Evolutionary conservation across 2,329 filamentous ascomycete species (phyloP), one percentile per base, ranked within the genome.

Genomic region (Fusarium sp.): DNA sequence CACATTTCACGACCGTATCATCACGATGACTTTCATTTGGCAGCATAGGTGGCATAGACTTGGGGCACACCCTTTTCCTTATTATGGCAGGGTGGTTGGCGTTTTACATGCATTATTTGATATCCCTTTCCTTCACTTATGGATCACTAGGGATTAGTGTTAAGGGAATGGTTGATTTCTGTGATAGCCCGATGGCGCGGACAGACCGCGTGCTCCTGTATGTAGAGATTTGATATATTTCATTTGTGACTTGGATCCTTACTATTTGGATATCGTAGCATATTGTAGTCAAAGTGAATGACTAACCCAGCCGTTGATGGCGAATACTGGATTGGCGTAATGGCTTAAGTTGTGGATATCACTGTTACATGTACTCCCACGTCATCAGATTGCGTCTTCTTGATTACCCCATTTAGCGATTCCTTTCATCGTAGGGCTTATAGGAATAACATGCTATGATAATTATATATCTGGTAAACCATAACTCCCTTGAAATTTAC

Each of bases 21-120:
- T 73, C 67, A 74, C 68, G 74, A 77, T 74, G 67, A 72, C 67
- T 76, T 74, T 77, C 68, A 64, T 74, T 72, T 73, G 64, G 72
- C 74, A 77, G 75, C 71, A 74, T 70, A 74, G 75, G 71, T 73
- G 71, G 75, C 76, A 79, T 80, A 80, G 78, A 80, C 71, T 70
- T 71, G 67, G 73, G 62, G 67, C 65, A 71, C 72, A 30, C 75
- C 68, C 60, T 62, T 62, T 71, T 70, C 53, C 61, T 75, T 74
- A 63, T 66, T 67, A 71, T 65, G 70, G 71, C 67, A 67, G 75
- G 71, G 68, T 71, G 70, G 75, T 59, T 54, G 77, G 76, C 75
- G 76, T 79, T 79, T 71, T 69, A 51, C 63, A 57, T 75, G 66
- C 65, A 62, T 70, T 71, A 71, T 60, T 67, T 73, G 68, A 77